phyloP scores from a whole-genome alignment of 306 rosid genomes.

The Ormosia emarginata region DNA sequence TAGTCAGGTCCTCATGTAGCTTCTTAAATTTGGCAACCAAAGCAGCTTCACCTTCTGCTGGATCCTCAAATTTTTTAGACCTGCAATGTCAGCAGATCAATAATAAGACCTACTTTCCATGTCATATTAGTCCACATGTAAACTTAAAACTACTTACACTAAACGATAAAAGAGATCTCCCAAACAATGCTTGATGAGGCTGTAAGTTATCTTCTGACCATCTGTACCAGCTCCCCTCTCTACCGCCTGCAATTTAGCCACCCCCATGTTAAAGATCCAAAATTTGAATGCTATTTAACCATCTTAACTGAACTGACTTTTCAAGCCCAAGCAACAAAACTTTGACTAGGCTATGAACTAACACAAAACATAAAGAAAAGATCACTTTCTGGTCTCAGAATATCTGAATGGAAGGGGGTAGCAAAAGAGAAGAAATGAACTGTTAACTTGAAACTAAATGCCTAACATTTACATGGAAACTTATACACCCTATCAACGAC shows the following conservation, averaged over 20 bases:
- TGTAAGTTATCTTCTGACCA: constrained; percentile 88
- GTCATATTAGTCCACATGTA: background rate
- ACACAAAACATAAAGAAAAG: background rate
- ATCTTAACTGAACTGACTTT: background rate
- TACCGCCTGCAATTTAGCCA: constrained; percentile 70
- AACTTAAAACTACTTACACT: constrained; percentile 64
- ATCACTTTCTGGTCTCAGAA: background rate
- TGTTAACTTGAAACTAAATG: background rate
- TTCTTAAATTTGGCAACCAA: constrained; percentile 74
- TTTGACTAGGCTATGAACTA: constrained; percentile 5
- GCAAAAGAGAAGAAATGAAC: background rate
- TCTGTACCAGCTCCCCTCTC: constrained; percentile 98
- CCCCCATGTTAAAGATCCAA: background rate
- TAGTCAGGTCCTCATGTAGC: constrained; percentile 81
- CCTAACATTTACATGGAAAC: background rate
- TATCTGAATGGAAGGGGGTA: background rate
- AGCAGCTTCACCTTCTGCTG: constrained; percentile 93
- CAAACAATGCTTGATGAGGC: constrained; percentile 84
- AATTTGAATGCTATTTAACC: background rate
- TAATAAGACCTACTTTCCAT: constrained; percentile 19
- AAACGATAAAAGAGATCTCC: constrained; percentile 98
- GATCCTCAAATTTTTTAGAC: constrained; percentile 98
- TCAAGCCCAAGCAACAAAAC: background rate
- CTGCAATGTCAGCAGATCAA: constrained; percentile 40
- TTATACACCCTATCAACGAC: background rate